Conservation (phyloP, 345 rosid species). For the Abelmoschus esculentus region DNA sequence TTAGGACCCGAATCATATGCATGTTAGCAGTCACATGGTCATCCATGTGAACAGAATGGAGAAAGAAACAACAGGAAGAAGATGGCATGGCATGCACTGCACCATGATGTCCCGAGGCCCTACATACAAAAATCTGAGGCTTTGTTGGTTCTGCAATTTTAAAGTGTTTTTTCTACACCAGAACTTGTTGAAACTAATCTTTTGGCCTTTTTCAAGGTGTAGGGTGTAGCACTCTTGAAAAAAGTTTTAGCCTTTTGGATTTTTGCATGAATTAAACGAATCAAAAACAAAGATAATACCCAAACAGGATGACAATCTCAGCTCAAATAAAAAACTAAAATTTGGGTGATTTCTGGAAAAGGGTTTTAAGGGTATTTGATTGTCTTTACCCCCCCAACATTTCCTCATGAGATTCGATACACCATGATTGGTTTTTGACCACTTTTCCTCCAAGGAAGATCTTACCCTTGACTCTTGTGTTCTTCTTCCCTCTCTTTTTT, state of each 20-base stretch:
- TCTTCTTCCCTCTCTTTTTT: constrained; percentile 1
- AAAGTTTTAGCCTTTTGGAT: constrained; percentile 21
- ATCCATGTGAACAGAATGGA: background rate
- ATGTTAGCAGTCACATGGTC: background rate
- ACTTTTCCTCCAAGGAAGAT: constrained; percentile 41
- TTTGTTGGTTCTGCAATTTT: background rate
- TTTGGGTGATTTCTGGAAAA: background rate
- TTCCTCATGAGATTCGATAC: constrained; percentile 63
- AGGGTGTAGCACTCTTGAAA: constrained; percentile 19
- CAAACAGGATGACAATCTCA: constrained; percentile 16
- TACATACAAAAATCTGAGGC: constrained; percentile 7
- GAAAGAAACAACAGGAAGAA: too few species aligned
- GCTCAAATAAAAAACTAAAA: background rate
- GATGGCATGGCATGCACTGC: too few species aligned
- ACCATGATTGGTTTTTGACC: constrained; percentile 77
- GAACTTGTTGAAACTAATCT: constrained; percentile 19
- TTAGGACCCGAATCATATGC: background rate
- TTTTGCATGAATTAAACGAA: constrained; percentile 40
- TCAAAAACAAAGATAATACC: constrained; percentile 23
- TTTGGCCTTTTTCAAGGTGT: constrained; percentile 35
- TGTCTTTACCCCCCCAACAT: constrained; percentile 41
- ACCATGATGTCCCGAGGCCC: too few species aligned
- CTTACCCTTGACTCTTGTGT: constrained; percentile 34
- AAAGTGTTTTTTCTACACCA: background rate
- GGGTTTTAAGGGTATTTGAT: constrained; percentile 26